These are phyloP conservation scores for Lignosus rhinocerotis DNA, from an alignment of 1,284 basidiomycete species.

Conservation along the genomic window DNA sequence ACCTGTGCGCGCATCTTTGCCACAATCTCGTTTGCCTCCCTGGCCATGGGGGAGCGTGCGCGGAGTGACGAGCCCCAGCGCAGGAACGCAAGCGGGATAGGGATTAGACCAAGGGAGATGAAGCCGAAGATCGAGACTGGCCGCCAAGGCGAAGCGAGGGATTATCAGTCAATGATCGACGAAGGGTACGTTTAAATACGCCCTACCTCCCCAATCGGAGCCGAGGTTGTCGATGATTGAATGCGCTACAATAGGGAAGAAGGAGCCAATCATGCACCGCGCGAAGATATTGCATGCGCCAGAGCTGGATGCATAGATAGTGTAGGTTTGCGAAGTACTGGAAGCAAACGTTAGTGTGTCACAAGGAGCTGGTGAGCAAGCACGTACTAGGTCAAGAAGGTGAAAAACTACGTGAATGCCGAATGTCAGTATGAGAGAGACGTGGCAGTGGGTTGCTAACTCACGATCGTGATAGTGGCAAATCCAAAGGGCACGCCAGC, in stretches of 20 bases:
- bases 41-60: constrained; percentile 26
- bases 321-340: constrained; percentile 28
- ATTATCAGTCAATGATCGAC: neutral
- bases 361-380: neutral
- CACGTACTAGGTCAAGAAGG: constrained; percentile 17
- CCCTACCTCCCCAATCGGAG: constrained; percentile 31
- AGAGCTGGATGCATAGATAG: constrained; percentile 31
- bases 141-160: no score
- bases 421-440: neutral
- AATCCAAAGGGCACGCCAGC: constrained; percentile 32
- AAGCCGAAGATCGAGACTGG: constrained; percentile 33
- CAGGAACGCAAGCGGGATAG: constrained; percentile 32
- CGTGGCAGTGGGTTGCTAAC: neutral
- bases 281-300: constrained; percentile 28
- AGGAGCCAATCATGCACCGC: constrained; percentile 27
- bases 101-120: constrained; percentile 28
- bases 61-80: constrained; percentile 29
- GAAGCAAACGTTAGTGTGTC: neutral
- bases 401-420: constrained; percentile 18
- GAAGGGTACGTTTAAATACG: no score
- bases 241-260: constrained; percentile 31
- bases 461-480: constrained; percentile 22
- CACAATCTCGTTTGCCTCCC: constrained; percentile 22
- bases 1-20: constrained; percentile 17
- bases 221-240: constrained; percentile 27